A percentile compares a stretch with the other conserved stretches of the same genome.
Conservation (phyloP, 768 basidiomycete genomes). For the Amanita jacksonii region DNA sequence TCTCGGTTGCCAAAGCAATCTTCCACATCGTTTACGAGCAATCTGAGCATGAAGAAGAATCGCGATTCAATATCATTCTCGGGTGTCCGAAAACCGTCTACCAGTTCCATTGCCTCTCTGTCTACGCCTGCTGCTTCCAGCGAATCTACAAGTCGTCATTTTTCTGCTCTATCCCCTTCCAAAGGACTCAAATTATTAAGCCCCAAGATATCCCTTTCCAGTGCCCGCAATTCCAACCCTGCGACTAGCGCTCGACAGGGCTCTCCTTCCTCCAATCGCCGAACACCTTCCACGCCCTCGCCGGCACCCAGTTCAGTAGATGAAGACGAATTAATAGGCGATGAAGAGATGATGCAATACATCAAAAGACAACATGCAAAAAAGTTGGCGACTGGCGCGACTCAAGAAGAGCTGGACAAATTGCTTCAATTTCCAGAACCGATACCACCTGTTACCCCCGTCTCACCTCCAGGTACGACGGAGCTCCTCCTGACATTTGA, state of each 20-base stretch:
- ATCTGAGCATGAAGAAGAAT: conserved; percentile 52
- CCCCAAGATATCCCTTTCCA: conserved; percentile 63
- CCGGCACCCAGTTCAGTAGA: conserved; percentile 70
- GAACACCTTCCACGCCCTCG: conserved; percentile 77
- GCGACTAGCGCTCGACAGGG: conserved; percentile 41
- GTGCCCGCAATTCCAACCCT: conserved; percentile 27
- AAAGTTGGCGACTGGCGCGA: conserved; percentile 73
- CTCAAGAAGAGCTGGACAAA: conserved; percentile 80
- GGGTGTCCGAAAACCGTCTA: conserved; percentile 74
- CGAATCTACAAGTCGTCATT: conserved; percentile 45
- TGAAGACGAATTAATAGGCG: conserved; percentile 81
- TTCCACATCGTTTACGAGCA: conserved; percentile 34
- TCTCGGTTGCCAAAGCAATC: conserved; percentile 63
- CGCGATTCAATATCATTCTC: conserved; percentile 76
- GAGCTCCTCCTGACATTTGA: not conserved
- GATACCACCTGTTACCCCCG: conserved; percentile 52
- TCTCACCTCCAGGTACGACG: conserved; percentile 60
- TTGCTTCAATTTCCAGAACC: conserved; percentile 92
- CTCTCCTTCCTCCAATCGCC: conserved; percentile 62
- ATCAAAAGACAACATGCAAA: conserved; percentile 85
- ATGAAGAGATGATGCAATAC: conserved; percentile 96
- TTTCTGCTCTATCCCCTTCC: conserved; percentile 79
- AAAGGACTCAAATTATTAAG: conserved; percentile 74
- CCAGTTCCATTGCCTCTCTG: conserved; percentile 67
- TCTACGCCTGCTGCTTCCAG: conserved; percentile 40